phyloP scores from a whole-genome alignment of 352 stramenopile species.

The Phytophthora megakarya region DNA sequence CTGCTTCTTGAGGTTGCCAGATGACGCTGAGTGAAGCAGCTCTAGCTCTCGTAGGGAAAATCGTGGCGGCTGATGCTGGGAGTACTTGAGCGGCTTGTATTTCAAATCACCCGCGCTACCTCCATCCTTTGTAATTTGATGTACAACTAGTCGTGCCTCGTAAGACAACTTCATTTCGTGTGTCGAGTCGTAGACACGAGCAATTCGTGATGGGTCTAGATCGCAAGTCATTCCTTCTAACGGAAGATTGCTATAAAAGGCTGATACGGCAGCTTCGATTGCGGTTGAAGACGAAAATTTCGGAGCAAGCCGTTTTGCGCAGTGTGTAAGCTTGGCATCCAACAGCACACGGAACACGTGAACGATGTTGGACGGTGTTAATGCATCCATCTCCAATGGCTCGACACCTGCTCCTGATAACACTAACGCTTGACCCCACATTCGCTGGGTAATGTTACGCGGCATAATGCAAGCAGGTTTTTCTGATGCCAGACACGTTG shows the following conservation, averaged over 20 bases:
- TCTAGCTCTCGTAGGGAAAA: slow-evolving; percentile 55
- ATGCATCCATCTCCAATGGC: slow-evolving; percentile 50
- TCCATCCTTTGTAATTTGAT: slow-evolving; percentile 40
- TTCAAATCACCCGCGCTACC: slow-evolving; percentile 53
- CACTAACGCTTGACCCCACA: slow-evolving; percentile 64
- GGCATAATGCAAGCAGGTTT: slow-evolving; percentile 61
- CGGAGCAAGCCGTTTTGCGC: slow-evolving; percentile 43
- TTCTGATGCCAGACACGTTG: slow-evolving; percentile 46
- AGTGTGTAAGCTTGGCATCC: slow-evolving; percentile 35
- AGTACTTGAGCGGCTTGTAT: slow-evolving; percentile 83
- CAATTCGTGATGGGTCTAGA: slow-evolving; percentile 62
- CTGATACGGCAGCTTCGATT: slow-evolving; percentile 52
- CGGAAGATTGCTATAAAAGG: slow-evolving; percentile 71
- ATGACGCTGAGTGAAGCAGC: slow-evolving; percentile 33
- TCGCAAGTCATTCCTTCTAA: slow-evolving; percentile 74
- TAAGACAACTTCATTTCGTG: slow-evolving; percentile 79
- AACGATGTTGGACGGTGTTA: slow-evolving; percentile 47
- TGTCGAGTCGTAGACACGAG: slow-evolving; percentile 65
- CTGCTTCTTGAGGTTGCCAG: slow-evolving; percentile 28
- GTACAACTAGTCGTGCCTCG: slow-evolving; percentile 65
- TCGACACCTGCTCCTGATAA: slow-evolving; percentile 46
- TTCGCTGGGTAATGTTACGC: slow-evolving; percentile 43
- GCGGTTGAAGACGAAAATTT: slow-evolving; percentile 48
- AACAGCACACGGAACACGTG: slow-evolving; percentile 50
- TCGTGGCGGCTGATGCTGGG: slow-evolving; percentile 47